Evolutionary conservation across 331 rosid species (phyloP), one percentile per base, ranked within the genome.

Genomic region (Telfairia occidentalis): DNA sequence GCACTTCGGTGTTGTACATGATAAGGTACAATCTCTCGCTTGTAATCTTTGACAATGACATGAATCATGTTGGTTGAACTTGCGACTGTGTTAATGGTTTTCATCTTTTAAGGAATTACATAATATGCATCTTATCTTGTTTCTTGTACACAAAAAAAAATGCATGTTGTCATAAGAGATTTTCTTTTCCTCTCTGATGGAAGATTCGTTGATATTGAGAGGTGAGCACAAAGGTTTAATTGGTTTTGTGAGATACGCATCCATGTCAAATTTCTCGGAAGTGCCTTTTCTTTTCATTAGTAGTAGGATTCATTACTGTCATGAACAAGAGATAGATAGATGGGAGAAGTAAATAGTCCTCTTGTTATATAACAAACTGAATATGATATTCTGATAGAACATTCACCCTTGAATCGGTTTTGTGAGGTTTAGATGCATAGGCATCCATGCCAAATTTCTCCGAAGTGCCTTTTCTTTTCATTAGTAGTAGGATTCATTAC

Each of bases 1-100:
- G 91, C 86, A 87, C 88, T 82, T 85, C 97, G 11, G 98, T 94
- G 28, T 83, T 94, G 98, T 78, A 80, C 80, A 91, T 88, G 97
- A 86, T 90, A 91, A 91, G 97, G 92, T 92, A 78, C 74, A 58
- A 80, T 75, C 66, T 79, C 35, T 74, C 37, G 32, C 75, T 69
- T 70, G 55, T 76, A 5, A 46, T 76, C 11, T 58, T 60, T 59
- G 42, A 76, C 19, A 45, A 26, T 29, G 45, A 76, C 40, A 42
- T 60, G 34, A 28, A 76, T 74, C 53, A 18, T 46, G 57, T 24
- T 45, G 23, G 32, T 70, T 45, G 54, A 70, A 23, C 35, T 16
- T 16, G 38, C 23, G 13, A 42, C 43, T 15, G 13, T 45, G 54
- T 10, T 46, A 13, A 0, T 23, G 57, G 50, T 45, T 49, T 13